phyloP scores from a whole-genome alignment of 2,329 filamentous ascomycete species.

The Beauveria sp. region DNA sequence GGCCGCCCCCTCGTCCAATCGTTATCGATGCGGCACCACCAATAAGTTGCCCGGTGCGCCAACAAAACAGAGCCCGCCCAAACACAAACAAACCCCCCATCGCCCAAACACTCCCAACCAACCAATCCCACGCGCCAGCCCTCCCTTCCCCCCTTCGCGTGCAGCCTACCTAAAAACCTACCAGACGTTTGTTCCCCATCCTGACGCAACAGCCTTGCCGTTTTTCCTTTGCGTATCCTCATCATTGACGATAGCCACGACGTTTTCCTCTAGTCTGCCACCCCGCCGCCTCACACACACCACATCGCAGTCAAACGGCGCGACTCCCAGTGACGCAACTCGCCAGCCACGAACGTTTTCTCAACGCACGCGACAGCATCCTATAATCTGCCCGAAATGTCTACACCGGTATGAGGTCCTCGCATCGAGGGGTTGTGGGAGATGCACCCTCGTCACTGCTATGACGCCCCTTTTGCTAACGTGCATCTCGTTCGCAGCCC shows the following conservation, averaged over 20 bases:
- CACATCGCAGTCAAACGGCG: neutral
- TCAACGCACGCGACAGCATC: neutral
- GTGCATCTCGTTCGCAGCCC: constrained; percentile 44
- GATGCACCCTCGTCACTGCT: neutral
- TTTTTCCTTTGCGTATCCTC: neutral
- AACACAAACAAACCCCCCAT: constrained; percentile 5
- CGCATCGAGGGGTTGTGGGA: too few species aligned
- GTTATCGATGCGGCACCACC: constrained; percentile 1
- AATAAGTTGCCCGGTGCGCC: neutral
- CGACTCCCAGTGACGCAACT: neutral
- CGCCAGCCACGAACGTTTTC: neutral
- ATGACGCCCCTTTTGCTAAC: constrained; percentile 16
- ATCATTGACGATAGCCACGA: neutral
- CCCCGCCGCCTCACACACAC: neutral
- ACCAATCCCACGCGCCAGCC: neutral
- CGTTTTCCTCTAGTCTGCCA: neutral
- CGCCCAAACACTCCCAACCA: neutral
- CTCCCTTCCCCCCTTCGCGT: neutral
- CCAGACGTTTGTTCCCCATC: neutral
- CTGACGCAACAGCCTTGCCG: neutral
- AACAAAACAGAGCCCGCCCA: constrained; percentile 1
- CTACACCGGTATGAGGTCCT: constrained; percentile 27
- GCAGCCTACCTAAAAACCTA: neutral
- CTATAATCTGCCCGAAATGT: constrained; percentile 22
- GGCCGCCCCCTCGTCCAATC: neutral